These are phyloP conservation scores for Achaetomium macrosporum DNA, from an alignment of 2,329 filamentous ascomycete genomes.

Conservation along the genomic window DNA sequence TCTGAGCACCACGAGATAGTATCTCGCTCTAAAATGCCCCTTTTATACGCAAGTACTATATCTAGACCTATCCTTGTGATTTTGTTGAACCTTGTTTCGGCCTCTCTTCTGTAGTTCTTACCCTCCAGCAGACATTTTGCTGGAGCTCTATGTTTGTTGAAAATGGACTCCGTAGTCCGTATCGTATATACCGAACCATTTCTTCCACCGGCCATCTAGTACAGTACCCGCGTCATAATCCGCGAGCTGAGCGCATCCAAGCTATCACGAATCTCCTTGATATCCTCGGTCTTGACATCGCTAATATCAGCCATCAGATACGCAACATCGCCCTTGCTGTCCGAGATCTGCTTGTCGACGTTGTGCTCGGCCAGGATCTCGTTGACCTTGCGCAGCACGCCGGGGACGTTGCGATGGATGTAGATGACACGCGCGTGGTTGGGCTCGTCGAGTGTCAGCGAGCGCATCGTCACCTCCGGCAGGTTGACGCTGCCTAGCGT, in stretches of 20 bases:
- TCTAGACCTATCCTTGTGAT: too few relatives aligned
- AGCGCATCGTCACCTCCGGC: constrained; percentile 87
- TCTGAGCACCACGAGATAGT: too few relatives aligned
- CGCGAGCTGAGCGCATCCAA: constrained; percentile 68
- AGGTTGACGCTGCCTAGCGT: constrained; percentile 92
- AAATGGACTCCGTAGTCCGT: too few relatives aligned
- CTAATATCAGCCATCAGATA: constrained; percentile 98
- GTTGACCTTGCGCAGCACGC: constrained; percentile 92
- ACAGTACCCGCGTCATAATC: constrained; percentile 36
- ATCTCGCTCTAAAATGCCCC: too few relatives aligned
- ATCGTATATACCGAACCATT: too few relatives aligned
- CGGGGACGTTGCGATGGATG: constrained; percentile 93
- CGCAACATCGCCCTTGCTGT: constrained; percentile 88
- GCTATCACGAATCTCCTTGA: constrained; percentile 78
- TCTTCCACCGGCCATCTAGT: constrained; percentile 24
- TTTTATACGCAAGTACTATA: too few relatives aligned
- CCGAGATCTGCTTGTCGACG: constrained; percentile 97
- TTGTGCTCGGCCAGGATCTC: constrained; percentile 92
- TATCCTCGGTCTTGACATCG: constrained; percentile 70
- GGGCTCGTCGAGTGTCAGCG: constrained; percentile 82
- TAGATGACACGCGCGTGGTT: constrained; percentile 90
- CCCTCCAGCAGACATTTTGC: too few relatives aligned
- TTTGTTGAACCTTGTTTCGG: too few relatives aligned
- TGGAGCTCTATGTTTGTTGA: too few relatives aligned
- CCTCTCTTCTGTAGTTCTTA: too few relatives aligned